Evolutionary conservation across 2,329 filamentous ascomycete species (phyloP), one percentile per base, ranked within the genome.

Genomic region (Parasarocladium wereldwijsianum): DNA sequence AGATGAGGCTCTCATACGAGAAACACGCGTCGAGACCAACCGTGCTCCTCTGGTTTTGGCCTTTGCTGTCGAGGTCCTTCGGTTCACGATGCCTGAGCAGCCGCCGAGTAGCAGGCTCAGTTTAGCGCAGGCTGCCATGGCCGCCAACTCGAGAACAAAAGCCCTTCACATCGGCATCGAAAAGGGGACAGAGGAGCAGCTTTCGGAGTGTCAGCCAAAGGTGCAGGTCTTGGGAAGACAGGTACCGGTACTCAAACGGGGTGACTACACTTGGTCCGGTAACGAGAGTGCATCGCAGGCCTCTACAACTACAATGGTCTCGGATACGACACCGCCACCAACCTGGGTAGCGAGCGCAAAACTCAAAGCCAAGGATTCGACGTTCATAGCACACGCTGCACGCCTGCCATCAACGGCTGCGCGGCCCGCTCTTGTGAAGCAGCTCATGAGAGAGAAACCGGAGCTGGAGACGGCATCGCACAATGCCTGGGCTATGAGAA

Each of bases 1-100:
- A 6, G 62, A 74, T 26, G 74, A 80, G 40, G 62, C 69, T 2
- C 53, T 62, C 6, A 68, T 93, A 4, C 57, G 60, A 10, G 50
- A 55, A 2, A 68, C 69, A 1, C 56, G 60, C 0, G 41, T 93
- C 2, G 57, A 75, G 36, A 90, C 82, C 0, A 92, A 93, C 43
- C 65, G 85, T 22, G 84, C 85, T 3, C 84, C 85, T 1, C 56
- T 93, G 2, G 73, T 93, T 2, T 62, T 93, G 5, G 83, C 83
- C 0, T 92, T 92, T 50, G 74, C 78, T 1, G 68, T 84, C 10
- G 69, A 73, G 35, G 47, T 87, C 28, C 49, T 92, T 26, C 76
- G 79, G 26, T 75, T 78, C 45, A 92, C 82, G 0, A 87, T 86
- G 76, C 80, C 84, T 0, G 76, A 81, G 40, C 85, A 93, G 47